Conservation (phyloP, 2,329 filamentous ascomycete genomes). For the Alternaria arbusti region DNA sequence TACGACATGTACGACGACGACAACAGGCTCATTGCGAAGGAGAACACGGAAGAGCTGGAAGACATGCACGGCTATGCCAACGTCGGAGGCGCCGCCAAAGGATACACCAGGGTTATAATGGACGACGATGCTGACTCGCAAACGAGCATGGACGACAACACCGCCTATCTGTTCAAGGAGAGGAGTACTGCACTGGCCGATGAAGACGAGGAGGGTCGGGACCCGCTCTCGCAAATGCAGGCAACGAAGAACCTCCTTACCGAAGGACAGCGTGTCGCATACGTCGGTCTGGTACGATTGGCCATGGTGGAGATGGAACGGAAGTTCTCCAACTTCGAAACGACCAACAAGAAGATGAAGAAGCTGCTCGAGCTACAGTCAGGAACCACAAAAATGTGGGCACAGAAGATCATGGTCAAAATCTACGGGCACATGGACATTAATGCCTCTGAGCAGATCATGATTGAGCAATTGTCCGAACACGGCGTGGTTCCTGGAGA, state of each 20-base stretch:
- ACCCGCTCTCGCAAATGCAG: constrained; percentile 88
- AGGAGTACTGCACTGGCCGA: constrained; percentile 64
- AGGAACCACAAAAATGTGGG: constrained; percentile 92
- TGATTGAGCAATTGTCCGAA: constrained; percentile 96
- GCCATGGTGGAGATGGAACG: constrained; percentile 79
- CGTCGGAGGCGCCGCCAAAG: constrained; percentile 88
- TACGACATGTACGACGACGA: constrained; percentile 97
- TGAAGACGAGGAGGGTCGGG: constrained; percentile 78
- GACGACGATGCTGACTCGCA: constrained; percentile 94
- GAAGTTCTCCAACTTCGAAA: constrained; percentile 67
- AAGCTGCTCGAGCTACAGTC: constrained; percentile 73
- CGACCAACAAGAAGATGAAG: constrained; percentile 69
- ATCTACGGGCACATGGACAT: constrained; percentile 98
- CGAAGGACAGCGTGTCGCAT: constrained; percentile 93
- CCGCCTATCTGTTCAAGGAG: constrained; percentile 91
- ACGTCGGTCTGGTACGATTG: constrained; percentile 87
- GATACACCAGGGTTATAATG: constrained; percentile 92
- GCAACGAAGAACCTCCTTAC: constrained; percentile 95
- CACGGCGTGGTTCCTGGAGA: constrained; percentile 88
- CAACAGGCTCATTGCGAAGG: constrained; percentile 82
- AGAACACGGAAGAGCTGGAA: constrained; percentile 72
- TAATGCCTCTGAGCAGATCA: constrained; percentile 86
- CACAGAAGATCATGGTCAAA: constrained; percentile 96
- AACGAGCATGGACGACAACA: constrained; percentile 97
- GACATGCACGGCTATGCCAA: constrained; percentile 75